Evolutionary conservation across 2,329 filamentous ascomycete species (phyloP).

Genomic region (Ophiostoma himal-ulmi): DNA sequence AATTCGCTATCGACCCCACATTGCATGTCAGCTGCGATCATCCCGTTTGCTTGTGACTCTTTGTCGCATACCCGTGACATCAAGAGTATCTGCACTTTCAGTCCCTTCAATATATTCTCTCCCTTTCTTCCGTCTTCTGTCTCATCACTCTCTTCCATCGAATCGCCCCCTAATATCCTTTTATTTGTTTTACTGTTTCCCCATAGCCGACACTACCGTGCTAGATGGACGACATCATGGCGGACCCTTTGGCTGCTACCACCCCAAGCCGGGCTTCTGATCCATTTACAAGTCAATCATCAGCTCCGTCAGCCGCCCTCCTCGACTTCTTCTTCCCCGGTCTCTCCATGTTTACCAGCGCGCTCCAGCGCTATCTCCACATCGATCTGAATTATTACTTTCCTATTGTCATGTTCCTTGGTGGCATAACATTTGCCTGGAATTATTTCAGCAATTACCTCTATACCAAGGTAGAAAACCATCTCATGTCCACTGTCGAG

Average conservation of each 20-base stretch:
- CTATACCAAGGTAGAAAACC: slow-evolving; percentile 43
- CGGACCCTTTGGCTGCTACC: not conserved
- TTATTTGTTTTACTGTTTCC: not conserved
- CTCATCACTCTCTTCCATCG: not conserved
- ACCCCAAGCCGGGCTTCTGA: slow-evolving; percentile 18
- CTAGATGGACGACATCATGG: not conserved
- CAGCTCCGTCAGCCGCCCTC: slow-evolving; percentile 30
- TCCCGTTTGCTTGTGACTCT: not conserved
- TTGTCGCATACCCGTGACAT: not conserved
- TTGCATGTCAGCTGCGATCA: not conserved
- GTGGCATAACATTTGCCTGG: slow-evolving; percentile 46
- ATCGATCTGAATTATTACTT: slow-evolving; percentile 60
- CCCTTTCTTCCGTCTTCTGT: not conserved
- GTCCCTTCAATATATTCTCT: not conserved
- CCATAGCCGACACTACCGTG: not conserved
- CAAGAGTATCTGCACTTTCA: not conserved
- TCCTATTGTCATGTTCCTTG: slow-evolving; percentile 48
- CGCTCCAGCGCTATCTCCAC: slow-evolving; percentile 51
- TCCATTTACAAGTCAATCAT: slow-evolving; percentile 12
- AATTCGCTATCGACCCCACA: not conserved
- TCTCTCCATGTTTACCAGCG: slow-evolving; percentile 52
- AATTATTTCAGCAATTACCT: slow-evolving; percentile 48
- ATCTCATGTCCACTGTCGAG: slow-evolving; percentile 61
- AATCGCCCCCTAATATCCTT: not conserved
- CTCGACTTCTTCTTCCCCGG: slow-evolving; percentile 62